Evolutionary conservation across 139 green algal species (phyloP).

Genomic region (Coelastrella sp.): DNA sequence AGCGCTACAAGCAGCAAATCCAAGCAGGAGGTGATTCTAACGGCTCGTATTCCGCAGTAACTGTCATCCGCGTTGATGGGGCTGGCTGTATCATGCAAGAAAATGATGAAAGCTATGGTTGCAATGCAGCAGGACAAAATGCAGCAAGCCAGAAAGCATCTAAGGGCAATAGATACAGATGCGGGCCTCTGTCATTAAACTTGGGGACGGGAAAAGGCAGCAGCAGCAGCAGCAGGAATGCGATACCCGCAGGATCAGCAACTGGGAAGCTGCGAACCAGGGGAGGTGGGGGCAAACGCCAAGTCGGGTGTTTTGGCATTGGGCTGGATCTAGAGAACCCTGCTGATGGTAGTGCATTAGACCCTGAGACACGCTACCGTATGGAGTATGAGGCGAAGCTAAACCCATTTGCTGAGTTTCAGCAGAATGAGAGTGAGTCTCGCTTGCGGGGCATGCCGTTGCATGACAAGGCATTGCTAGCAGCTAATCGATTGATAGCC

Average conservation of each 20-base stretch:
- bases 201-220: background rate
- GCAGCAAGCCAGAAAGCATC: background rate
- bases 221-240: background rate
- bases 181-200: background rate
- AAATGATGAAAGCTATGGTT: background rate
- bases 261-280: background rate
- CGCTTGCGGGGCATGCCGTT: background rate
- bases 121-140: background rate
- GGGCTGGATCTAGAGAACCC: background rate
- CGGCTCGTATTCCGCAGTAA: background rate
- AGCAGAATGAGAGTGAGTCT: background rate
- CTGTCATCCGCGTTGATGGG: slow-evolving; percentile 29
- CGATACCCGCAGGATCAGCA: background rate
- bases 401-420: slow-evolving; percentile 45
- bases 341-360: background rate
- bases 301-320: slow-evolving; percentile 30
- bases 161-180: background rate
- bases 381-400: slow-evolving; percentile 33
- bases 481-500: slow-evolving; percentile 32
- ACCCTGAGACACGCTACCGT: slow-evolving; percentile 2
- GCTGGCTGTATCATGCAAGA: slow-evolving; percentile 4
- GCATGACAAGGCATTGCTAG: slow-evolving; percentile 33
- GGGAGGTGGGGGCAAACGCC: too few species aligned
- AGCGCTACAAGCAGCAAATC: slow-evolving; percentile 38
- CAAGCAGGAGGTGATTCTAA: background rate